Percentiles rank a stretch among this genome's conserved stretches.
Evolutionary conservation across 768 basidiomycete genomes (phyloP).

Genomic region (Leccinum broughii): DNA sequence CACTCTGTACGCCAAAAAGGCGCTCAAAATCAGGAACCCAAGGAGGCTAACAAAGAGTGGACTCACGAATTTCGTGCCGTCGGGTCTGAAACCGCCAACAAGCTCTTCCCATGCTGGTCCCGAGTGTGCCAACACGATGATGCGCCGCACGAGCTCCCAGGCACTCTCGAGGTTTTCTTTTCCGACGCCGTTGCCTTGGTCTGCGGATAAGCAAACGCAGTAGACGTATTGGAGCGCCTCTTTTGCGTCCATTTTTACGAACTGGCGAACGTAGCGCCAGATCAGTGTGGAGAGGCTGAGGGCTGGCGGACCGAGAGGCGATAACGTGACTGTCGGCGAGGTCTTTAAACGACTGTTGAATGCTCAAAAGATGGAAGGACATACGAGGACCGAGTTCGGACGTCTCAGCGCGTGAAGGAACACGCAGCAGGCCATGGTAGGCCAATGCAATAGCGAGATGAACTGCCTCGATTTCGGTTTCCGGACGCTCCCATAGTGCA

Average conservation of each 20-base stretch:
- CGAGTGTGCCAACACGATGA: constrained; percentile 75
- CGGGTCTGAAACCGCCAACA: constrained; percentile 87
- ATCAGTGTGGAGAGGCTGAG: constrained; percentile 82
- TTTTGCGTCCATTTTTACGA: constrained; percentile 89
- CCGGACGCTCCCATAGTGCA: constrained; percentile 82
- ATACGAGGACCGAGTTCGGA: constrained; percentile 82
- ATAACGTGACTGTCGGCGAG: constrained; percentile 57
- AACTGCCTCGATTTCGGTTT: constrained; percentile 90
- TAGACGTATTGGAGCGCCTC: constrained; percentile 96
- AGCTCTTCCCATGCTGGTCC: constrained; percentile 90
- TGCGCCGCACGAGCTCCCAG: constrained; percentile 77
- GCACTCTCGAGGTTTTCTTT: constrained; percentile 81
- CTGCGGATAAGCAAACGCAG: constrained; percentile 74
- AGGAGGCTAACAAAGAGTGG: not conserved
- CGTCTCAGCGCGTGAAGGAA: constrained; percentile 78
- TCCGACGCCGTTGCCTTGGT: constrained; percentile 70
- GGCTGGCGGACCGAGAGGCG: constrained; percentile 71
- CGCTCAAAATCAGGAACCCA: not conserved
- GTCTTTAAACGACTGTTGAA: not conserved
- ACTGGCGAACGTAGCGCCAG: constrained; percentile 91
- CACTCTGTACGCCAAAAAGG: constrained; percentile 52
- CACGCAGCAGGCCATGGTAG: constrained; percentile 89
- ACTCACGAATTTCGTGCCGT: constrained; percentile 88
- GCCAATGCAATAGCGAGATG: constrained; percentile 90
- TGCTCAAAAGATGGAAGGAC: constrained; percentile 28